Evolutionary conservation across 805 yeast species (phyloP).

Genomic region (Nakazawaea anatomiae): DNA sequence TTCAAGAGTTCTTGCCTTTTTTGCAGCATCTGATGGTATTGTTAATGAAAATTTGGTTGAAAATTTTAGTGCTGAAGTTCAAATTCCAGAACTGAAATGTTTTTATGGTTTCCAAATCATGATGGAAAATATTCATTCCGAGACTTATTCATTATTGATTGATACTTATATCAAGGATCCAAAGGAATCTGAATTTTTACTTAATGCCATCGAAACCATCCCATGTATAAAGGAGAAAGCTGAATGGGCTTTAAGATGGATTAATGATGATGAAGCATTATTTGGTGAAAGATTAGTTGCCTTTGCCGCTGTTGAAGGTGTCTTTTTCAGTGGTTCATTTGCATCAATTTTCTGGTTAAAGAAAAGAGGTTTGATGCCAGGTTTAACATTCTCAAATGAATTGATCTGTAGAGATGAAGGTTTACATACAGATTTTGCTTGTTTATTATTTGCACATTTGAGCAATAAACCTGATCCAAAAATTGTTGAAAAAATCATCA

Average conservation of each 20-base stretch:
- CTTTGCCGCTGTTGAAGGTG: conserved; percentile 98
- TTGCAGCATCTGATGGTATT: conserved; percentile 98
- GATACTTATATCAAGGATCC: conserved; percentile 97
- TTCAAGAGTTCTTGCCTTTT: conserved; percentile 91
- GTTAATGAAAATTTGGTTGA: conserved; percentile 97
- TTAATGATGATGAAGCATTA: conserved; percentile 77
- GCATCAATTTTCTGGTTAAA: conserved; percentile 98
- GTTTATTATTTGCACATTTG: conserved; percentile 88
- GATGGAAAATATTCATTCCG: conserved; percentile 99
- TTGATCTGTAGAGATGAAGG: conserved; percentile 98
- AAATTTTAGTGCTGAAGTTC: conserved; percentile 96
- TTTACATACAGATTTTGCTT: conserved; percentile 97
- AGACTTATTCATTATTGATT: conserved; percentile 90
- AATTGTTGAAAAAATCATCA: conserved; percentile 79
- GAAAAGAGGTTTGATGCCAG: conserved; percentile 99
- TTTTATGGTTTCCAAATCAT: conserved; percentile 99
- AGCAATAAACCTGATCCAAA: conserved; percentile 78
- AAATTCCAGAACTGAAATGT: conserved; percentile 95
- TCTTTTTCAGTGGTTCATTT: conserved; percentile 96
- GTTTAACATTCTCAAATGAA: conserved; percentile 95
- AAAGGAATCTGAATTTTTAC: conserved; percentile 81
- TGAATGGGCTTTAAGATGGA: conserved; percentile 99
- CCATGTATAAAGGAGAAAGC: conserved; percentile 97
- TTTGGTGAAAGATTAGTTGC: conserved; percentile 97
- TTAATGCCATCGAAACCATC: conserved; percentile 93